A percentile compares a stretch with the other conserved stretches of the same genome.
These are phyloP conservation scores for Globisporangium ultimum DNA, from an alignment of 352 stramenopile genomes.

Conservation along the genomic window DNA sequence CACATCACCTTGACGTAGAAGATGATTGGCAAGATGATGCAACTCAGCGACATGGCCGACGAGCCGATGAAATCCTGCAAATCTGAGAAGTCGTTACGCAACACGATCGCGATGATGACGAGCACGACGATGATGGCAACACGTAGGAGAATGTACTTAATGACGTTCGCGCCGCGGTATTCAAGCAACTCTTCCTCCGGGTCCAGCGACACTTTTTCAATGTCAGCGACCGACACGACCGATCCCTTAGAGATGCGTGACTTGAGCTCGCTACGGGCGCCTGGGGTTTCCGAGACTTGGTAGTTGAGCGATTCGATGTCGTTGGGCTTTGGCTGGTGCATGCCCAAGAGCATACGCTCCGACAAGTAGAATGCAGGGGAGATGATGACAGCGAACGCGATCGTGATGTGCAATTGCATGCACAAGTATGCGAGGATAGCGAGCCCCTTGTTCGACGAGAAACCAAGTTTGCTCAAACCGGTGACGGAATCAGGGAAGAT, in stretches of 20 bases:
- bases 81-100: slow-evolving; percentile 29
- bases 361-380: slow-evolving; percentile 37
- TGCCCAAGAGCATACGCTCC: slow-evolving; percentile 34
- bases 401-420: slow-evolving; percentile 48
- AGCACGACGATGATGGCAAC: slow-evolving; percentile 29
- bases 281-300: slow-evolving; percentile 15
- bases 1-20: slow-evolving; percentile 40
- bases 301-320: slow-evolving; percentile 18
- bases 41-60: slow-evolving; percentile 28
- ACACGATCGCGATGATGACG: slow-evolving; percentile 22
- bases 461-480: slow-evolving; percentile 23
- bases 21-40: slow-evolving; percentile 30
- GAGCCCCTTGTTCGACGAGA: slow-evolving; percentile 14
- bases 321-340: slow-evolving; percentile 23
- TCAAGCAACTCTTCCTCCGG: slow-evolving; percentile 18
- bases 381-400: slow-evolving; percentile 36
- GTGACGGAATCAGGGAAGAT: slow-evolving; percentile 41
- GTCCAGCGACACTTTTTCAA: slow-evolving; percentile 8
- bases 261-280: slow-evolving; percentile 1
- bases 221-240: slow-evolving; percentile 21
- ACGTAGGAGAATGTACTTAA: slow-evolving; percentile 28
- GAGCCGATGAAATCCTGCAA: slow-evolving; percentile 37
- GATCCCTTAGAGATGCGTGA: slow-evolving; percentile 19
- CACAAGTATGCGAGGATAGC: slow-evolving; percentile 22
- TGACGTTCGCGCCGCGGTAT: slow-evolving; percentile 22